Conservation (phyloP, 176 grass and related monocot species). For the Cymbopogon citratus region DNA sequence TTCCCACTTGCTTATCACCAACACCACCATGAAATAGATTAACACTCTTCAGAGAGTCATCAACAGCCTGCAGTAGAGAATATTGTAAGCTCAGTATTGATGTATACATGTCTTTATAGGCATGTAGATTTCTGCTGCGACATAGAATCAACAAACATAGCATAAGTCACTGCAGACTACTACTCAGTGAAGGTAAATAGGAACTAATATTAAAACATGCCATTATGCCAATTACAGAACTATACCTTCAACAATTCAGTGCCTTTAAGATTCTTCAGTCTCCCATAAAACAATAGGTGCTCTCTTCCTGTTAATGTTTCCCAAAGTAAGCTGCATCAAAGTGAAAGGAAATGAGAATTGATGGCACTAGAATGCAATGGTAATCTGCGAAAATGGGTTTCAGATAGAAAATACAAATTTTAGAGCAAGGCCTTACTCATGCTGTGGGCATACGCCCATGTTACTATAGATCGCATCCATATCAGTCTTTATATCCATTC, state of each 20-base stretch:
- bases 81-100: slow-evolving; percentile 10
- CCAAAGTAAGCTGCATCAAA: slow-evolving; percentile 83
- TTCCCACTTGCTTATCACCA: slow-evolving; percentile 71
- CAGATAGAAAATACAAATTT: neutral
- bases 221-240: neutral
- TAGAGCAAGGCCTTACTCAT: slow-evolving; percentile 56
- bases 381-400: neutral
- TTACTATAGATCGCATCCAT: slow-evolving; percentile 78
- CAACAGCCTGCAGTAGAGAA: slow-evolving; percentile 52
- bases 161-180: neutral
- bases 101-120: neutral
- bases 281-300: slow-evolving; percentile 87
- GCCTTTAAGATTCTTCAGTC: slow-evolving; percentile 89
- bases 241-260: slow-evolving; percentile 54
- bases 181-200: neutral
- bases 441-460: slow-evolving; percentile 96
- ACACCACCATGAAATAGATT: slow-evolving; percentile 63
- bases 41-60: slow-evolving; percentile 75
- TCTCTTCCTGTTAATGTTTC: slow-evolving; percentile 91
- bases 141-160: neutral
- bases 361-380: neutral
- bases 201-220: neutral
- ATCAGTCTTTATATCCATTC: slow-evolving; percentile 69
- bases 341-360: neutral
- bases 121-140: neutral